Base-by-base conservation (phyloP, 2,329 filamentous ascomycete genomes). In the Hymenoscyphus albidus region DNA sequence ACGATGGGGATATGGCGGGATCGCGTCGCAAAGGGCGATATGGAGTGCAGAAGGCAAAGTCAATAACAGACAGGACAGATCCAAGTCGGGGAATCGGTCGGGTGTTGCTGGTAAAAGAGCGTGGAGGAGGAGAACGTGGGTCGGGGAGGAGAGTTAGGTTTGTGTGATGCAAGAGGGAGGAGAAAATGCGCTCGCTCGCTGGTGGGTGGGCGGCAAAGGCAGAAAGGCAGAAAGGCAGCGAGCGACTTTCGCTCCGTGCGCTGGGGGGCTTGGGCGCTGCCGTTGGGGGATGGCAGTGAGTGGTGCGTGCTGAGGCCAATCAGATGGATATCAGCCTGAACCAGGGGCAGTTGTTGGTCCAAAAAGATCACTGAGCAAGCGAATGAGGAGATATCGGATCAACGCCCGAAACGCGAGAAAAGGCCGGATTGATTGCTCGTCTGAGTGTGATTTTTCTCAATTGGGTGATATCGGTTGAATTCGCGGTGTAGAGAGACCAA, bases 351-450 rank as follows among this genome's bases (percentile, higher is more conserved):
- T 48, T 39, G 27, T 39, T 39, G 40, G 38, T n/a, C 56, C 44
- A 55, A 35, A 59, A 54, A 60, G 58, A 60, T 60, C 58, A 12
- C 5, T 44, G 38, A 27, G 35, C 60, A 62, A 39, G 57, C 62
- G 59, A 61, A 64, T 61, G 40, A 56, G 56, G 9, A 62, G 60
- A 59, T 44, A 40, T 42, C 63, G 59, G 40, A 55, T 58, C 27
- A 31, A 38, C 39, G 63, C 54, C 59, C 63, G 63, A 64, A 58
- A 64, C 63, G 56, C 63, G 63, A 59, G 14, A 60, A 55, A 40
- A 39, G 51, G 16, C 44, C 9, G 42, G 31, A 38, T 54, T 55
- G 56, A 27, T 55, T 35, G 2, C 27, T n/a, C n/a, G n/a, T n/a
- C n/a, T n/a, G n/a, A n/a, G n/a, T n/a, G n/a, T n/a, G n/a, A n/a